Conservation (phyloP, 2,329 filamentous ascomycete species). For the Microcyclospora pomicola region DNA sequence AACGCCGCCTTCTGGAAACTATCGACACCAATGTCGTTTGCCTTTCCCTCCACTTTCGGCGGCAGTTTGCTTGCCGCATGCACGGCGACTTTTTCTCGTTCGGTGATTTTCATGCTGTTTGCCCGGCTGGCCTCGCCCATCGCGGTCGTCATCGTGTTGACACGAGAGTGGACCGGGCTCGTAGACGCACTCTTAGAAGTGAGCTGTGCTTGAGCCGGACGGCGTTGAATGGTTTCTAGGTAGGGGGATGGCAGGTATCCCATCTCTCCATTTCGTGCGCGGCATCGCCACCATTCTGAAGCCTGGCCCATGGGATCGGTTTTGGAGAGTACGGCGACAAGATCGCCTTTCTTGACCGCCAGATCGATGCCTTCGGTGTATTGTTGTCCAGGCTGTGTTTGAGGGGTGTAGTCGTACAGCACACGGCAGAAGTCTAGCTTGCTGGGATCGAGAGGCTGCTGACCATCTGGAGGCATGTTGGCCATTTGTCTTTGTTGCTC, state of each 20-base stretch:
- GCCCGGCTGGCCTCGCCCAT: conserved; percentile 24
- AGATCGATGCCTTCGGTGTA: conserved; percentile 61
- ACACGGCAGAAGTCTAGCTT: conserved; percentile 96
- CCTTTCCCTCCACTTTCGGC: conserved; percentile 43
- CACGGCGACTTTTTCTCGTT: conserved; percentile 21
- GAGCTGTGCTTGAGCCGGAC: conserved; percentile 33
- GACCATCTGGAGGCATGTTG: conserved; percentile 29
- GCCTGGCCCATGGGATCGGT: conserved; percentile 81
- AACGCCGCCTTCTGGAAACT: conserved; percentile 60
- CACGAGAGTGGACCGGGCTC: conserved; percentile 33
- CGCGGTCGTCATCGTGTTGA: conserved; percentile 42
- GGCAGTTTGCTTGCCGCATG: conserved; percentile 17
- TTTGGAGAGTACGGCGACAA: conserved; percentile 87
- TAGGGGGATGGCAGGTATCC: conserved; percentile 89
- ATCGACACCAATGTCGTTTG: conserved; percentile 51
- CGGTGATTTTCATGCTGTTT: conserved; percentile 34
- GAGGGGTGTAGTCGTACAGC: conserved; percentile 84
- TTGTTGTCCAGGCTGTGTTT: conserved; percentile 38
- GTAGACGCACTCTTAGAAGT: conserved; percentile 29
- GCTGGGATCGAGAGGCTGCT: conserved; percentile 59
- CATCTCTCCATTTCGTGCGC: conserved; percentile 74
- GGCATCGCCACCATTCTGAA: conserved; percentile 95
- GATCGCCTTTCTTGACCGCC: conserved; percentile 83
- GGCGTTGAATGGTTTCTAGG: conserved; percentile 58
- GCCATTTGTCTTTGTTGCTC: conserved; percentile 52